These are phyloP conservation scores for Chenopodium formosanum DNA, from an alignment of 148 eudicot species.

Conservation along the genomic window DNA sequence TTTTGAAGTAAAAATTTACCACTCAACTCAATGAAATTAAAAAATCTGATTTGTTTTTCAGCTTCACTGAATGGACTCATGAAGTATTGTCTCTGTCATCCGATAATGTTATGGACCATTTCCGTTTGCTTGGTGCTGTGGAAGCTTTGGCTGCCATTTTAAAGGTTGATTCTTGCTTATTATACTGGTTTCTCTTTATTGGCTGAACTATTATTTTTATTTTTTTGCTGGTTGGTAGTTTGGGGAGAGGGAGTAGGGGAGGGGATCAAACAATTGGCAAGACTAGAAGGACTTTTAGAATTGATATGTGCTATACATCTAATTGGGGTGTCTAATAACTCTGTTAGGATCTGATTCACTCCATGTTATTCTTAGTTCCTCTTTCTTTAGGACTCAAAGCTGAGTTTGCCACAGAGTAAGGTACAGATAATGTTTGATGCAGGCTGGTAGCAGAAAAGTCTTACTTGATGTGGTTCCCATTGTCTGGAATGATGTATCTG, in stretches of 20 bases:
- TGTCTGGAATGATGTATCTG: conserved; percentile 78
- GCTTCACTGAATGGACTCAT: conserved; percentile 86
- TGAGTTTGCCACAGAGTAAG: background rate
- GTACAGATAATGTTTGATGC: conserved; percentile 28
- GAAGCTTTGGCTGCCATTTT: conserved; percentile 83
- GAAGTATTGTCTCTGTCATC: conserved; percentile 58
- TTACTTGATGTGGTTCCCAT: conserved; percentile 59
- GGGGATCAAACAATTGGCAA: background rate
- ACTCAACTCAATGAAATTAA: background rate
- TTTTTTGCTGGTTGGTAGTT: background rate
- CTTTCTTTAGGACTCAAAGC: background rate
- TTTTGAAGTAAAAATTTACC: background rate
- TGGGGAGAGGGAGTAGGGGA: background rate
- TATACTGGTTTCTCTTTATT: background rate
- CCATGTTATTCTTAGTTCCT: conserved; percentile 7
- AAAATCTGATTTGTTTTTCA: conserved; percentile 35
- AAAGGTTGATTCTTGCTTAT: conserved; percentile 52
- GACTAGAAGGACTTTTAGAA: background rate
- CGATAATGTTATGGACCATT: conserved; percentile 60
- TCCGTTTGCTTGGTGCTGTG: conserved; percentile 80
- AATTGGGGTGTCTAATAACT: background rate
- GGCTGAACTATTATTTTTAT: background rate
- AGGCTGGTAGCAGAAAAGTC: conserved; percentile 73
- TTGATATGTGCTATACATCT: background rate
- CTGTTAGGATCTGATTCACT: background rate